phyloP scores from a whole-genome alignment of 495 filamentous ascomycete genomes.

The Hypoxylon lienhwacheense region DNA sequence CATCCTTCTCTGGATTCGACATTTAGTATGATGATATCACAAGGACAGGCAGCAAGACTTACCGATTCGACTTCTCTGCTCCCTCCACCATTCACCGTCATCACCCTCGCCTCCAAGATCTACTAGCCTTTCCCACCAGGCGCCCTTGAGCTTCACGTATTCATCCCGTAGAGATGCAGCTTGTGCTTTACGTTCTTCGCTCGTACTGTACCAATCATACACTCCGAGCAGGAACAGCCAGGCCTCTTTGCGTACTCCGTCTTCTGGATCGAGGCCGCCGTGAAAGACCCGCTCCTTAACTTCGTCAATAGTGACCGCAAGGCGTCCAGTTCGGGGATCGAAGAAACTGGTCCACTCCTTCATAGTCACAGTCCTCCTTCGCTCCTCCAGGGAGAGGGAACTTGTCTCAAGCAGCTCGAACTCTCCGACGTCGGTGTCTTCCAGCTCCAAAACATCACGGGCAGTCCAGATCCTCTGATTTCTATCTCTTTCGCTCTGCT shows the following conservation, averaged over 20 bases:
- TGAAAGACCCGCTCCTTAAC: constrained; percentile 97
- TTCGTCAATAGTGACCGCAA: constrained; percentile 81
- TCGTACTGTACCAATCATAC: constrained; percentile 84
- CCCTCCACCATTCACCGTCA: constrained; percentile 90
- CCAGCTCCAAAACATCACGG: constrained; percentile 87
- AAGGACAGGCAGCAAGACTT: constrained; percentile 40
- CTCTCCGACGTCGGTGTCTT: constrained; percentile 90
- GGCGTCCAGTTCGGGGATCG: constrained; percentile 67
- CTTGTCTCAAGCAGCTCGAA: constrained; percentile 93
- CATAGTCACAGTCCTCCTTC: constrained; percentile 73
- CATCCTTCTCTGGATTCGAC: constrained; percentile 82
- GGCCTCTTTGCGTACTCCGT: constrained; percentile 91
- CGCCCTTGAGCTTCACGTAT: constrained; percentile 88
- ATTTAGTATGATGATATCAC: constrained; percentile 26
- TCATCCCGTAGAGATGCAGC: constrained; percentile 87
- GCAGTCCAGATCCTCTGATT: constrained; percentile 90
- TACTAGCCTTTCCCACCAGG: constrained; percentile 94
- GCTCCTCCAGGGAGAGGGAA: constrained; percentile 68
- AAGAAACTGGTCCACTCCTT: constrained; percentile 90
- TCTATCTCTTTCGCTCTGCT: constrained; percentile 86
- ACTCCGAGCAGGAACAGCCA: constrained; percentile 95
- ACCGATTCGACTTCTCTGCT: constrained; percentile 93
- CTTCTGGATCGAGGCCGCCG: constrained; percentile 84
- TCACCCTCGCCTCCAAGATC: constrained; percentile 74
- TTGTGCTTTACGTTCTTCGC: constrained; percentile 75